Conservation (phyloP, 2,329 filamentous ascomycete species). For the Xylaria polymorpha region DNA sequence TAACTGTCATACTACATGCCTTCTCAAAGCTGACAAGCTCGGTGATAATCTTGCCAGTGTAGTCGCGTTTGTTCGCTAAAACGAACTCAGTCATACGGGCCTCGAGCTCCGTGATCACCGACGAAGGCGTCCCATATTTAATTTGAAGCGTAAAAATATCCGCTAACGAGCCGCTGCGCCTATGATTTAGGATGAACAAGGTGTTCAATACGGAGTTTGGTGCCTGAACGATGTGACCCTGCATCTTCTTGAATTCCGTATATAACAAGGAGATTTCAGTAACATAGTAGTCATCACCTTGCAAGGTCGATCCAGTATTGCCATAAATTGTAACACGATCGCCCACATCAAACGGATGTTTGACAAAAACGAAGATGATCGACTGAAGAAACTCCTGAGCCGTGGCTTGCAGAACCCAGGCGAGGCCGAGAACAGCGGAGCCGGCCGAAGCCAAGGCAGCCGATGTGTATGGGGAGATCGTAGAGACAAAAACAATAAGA, state of each 20-base stretch:
- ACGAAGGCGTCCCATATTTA: constrained; percentile 87
- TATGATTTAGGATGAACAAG: constrained; percentile 94
- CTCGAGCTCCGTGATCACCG: constrained; percentile 83
- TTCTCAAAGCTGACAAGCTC: constrained; percentile 84
- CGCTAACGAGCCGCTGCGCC: constrained; percentile 86
- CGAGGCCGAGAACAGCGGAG: constrained; percentile 86
- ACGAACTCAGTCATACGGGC: constrained; percentile 86
- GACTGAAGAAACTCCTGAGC: constrained; percentile 96
- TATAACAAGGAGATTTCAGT: constrained; percentile 93
- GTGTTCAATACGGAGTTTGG: constrained; percentile 94
- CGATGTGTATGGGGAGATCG: constrained; percentile 91
- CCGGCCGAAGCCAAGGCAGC: constrained; percentile 91
- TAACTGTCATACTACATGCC: constrained; percentile 86
- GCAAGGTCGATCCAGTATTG: constrained; percentile 80
- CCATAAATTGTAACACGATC: constrained; percentile 93
- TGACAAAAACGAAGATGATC: constrained; percentile 94
- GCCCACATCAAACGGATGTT: constrained; percentile 96
- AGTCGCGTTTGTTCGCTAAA: constrained; percentile 86
- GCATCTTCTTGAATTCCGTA: constrained; percentile 99
- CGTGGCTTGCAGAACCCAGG: constrained; percentile 92
- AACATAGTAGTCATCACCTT: constrained; percentile 94
- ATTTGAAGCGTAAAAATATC: constrained; percentile 87
- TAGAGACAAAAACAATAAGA: constrained; percentile 85
- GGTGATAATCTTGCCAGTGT: constrained; percentile 85
- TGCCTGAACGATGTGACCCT: constrained; percentile 94